A percentile compares a stretch with the other conserved stretches of the same genome.
phyloP scores from a whole-genome alignment of 2,329 filamentous ascomycete species.

The Cladosporium halotolerans region DNA sequence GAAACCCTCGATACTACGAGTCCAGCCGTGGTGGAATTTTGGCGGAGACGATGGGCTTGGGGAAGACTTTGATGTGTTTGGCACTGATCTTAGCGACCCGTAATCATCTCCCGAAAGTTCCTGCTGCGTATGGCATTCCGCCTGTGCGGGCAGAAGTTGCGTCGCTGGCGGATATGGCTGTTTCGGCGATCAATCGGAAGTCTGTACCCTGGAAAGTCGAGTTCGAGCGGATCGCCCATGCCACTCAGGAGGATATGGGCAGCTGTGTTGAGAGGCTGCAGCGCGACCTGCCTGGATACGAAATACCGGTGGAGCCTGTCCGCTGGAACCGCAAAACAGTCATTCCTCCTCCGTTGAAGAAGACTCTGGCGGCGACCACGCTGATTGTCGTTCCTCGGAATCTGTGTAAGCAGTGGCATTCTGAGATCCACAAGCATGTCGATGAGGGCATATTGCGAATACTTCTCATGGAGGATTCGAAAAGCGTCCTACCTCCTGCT shows the following conservation, averaged over 20 bases:
- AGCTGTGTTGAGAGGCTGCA: conserved; percentile 51
- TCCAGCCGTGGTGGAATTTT: conserved; percentile 68
- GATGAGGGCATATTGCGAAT: conserved; percentile 50
- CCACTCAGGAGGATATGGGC: conserved; percentile 45
- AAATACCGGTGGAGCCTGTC: conserved; percentile 35
- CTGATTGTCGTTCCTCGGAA: conserved; percentile 79
- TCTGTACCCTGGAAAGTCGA: conserved; percentile 65
- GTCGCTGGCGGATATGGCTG: conserved; percentile 69
- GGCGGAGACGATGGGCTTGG: conserved; percentile 71
- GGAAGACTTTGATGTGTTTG: conserved; percentile 85
- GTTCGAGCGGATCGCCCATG: conserved; percentile 47
- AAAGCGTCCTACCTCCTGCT: conserved; percentile 50
- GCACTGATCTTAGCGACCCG: conserved; percentile 65
- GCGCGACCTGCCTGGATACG: conserved; percentile 29
- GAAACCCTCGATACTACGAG: conserved; percentile 67
- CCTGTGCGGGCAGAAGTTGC: conserved; percentile 46
- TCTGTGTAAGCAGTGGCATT: conserved; percentile 74
- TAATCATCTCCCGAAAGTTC: conserved; percentile 59
- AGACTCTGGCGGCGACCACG: conserved; percentile 63
- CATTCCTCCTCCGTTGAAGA: conserved; percentile 38
- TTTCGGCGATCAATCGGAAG: conserved; percentile 59
- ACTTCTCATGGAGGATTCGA: conserved; percentile 52
- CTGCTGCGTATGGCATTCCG: conserved; percentile 50
- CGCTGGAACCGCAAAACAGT: conserved; percentile 38
- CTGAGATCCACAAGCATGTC: conserved; percentile 75